phyloP scores from a whole-genome alignment of 2,329 filamentous ascomycete species.

The Sporothrix curviconia region DNA sequence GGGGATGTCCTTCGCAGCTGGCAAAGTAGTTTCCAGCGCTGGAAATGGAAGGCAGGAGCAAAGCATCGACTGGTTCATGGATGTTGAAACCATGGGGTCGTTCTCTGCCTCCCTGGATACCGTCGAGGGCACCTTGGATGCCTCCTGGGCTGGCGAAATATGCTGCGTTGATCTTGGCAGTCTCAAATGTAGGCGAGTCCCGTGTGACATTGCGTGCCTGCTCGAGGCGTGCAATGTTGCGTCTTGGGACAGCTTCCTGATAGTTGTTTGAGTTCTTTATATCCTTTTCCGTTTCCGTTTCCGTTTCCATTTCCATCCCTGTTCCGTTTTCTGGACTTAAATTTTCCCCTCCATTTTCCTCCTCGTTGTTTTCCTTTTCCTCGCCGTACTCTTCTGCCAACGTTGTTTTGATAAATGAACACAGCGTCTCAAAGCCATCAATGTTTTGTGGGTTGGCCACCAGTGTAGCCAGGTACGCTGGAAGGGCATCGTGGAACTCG shows the following conservation, averaged over 20 bases:
- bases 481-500: slow-evolving; percentile 54
- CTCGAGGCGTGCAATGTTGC: slow-evolving; percentile 13
- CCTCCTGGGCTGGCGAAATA: slow-evolving; percentile 50
- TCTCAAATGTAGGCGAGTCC: slow-evolving; percentile 30
- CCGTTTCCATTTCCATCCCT: too few relatives aligned
- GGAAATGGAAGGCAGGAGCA: slow-evolving; percentile 49
- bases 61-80: slow-evolving; percentile 44
- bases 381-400: slow-evolving; percentile 52
- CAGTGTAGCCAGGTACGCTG: slow-evolving; percentile 50
- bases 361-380: slow-evolving; percentile 40
- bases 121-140: slow-evolving; percentile 41
- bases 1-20: slow-evolving; percentile 51
- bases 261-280: too few relatives aligned
- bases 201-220: neutral
- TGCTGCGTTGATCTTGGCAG: neutral
- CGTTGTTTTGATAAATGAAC: slow-evolving; percentile 48
- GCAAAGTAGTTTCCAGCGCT: slow-evolving; percentile 51
- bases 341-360: slow-evolving; percentile 24
- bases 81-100: slow-evolving; percentile 42
- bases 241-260: slow-evolving; percentile 34
- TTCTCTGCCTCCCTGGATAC: neutral
- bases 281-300: too few relatives aligned
- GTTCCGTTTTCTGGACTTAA: slow-evolving; percentile 59
- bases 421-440: slow-evolving; percentile 42
- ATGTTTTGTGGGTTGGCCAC: slow-evolving; percentile 52